A percentile compares a stretch with the other conserved stretches of the same genome.
Conservation (phyloP, 352 stramenopile species). For the Thalassiosira oceanica region DNA sequence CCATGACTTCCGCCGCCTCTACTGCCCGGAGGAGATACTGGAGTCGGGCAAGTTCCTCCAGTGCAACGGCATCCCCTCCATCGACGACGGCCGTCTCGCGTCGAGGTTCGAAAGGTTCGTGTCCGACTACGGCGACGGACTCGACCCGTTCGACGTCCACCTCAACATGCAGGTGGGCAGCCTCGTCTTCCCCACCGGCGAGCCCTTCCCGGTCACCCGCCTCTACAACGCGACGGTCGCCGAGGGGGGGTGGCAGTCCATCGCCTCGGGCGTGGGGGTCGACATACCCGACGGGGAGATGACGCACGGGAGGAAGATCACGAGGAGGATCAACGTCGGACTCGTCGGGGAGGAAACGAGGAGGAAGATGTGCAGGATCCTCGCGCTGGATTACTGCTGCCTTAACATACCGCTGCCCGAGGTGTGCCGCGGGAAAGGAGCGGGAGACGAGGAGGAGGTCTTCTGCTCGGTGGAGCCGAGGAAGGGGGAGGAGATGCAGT, state of each 20-base stretch:
- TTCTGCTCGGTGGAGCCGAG: neutral
- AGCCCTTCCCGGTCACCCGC: conserved; percentile 30
- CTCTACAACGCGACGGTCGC: conserved; percentile 48
- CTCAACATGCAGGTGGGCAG: conserved; percentile 34
- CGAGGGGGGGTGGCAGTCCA: conserved; percentile 34
- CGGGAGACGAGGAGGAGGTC: neutral
- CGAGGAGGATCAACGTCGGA: conserved; percentile 37
- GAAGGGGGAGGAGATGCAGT: neutral
- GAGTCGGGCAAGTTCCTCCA: neutral
- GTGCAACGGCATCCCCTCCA: conserved; percentile 20
- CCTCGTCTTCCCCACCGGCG: conserved; percentile 24
- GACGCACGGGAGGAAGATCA: conserved; percentile 38
- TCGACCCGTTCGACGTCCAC: conserved; percentile 42
- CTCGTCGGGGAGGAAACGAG: conserved; percentile 34
- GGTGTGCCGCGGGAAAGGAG: conserved; percentile 18
- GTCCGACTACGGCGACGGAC: conserved; percentile 36
- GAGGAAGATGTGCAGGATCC: conserved; percentile 34
- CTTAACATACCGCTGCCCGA: conserved; percentile 48
- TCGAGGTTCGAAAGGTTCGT: conserved; percentile 43
- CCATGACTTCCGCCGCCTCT: conserved; percentile 22
- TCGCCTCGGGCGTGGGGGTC: conserved; percentile 32
- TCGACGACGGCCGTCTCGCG: conserved; percentile 36
- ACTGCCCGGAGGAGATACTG: conserved; percentile 28
- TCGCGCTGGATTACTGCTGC: conserved; percentile 56
- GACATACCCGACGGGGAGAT: conserved; percentile 28